Evolutionary conservation across 164 flowering plant species (phyloP).

Genomic region (Aristolochia californica): DNA sequence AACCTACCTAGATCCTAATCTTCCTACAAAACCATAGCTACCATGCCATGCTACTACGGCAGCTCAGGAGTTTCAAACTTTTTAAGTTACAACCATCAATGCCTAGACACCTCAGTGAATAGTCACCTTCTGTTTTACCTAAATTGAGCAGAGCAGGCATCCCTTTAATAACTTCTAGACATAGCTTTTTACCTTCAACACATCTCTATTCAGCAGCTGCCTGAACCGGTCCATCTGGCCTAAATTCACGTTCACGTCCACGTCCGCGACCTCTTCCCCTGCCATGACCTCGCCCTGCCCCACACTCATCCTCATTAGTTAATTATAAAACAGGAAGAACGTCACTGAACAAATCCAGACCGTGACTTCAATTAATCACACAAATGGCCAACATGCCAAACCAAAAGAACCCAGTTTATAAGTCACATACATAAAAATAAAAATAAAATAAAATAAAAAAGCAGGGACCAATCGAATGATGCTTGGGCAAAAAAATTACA

Average conservation of each 20-base stretch:
- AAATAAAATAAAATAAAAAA: too few species aligned
- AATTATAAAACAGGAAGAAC: too few species aligned
- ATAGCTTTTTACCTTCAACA: constrained; percentile 7
- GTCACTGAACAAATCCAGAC: too few species aligned
- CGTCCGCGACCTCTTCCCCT: constrained; percentile 19
- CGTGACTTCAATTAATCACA: too few species aligned
- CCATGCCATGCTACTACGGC: neutral
- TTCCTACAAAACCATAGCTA: constrained; percentile 5
- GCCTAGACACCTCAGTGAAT: neutral
- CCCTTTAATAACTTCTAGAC: constrained; percentile 13
- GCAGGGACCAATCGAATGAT: too few species aligned
- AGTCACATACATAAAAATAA: too few species aligned
- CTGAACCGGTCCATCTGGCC: constrained; percentile 21
- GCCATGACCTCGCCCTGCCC: constrained; percentile 33
- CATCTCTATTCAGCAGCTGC: constrained; percentile 13
- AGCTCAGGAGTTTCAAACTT: constrained; percentile 5
- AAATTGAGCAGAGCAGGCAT: constrained; percentile 24
- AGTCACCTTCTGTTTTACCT: neutral
- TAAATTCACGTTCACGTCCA: constrained; percentile 17
- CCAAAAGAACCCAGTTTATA: too few species aligned
- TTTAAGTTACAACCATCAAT: neutral
- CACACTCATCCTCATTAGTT: neutral
- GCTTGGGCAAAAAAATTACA: too few species aligned
- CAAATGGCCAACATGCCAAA: too few species aligned
- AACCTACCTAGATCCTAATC: too few species aligned